Evolutionary conservation across 805 yeast species (phyloP), one percentile per base, ranked within the genome.

Genomic region (Dipodascus albidus): DNA sequence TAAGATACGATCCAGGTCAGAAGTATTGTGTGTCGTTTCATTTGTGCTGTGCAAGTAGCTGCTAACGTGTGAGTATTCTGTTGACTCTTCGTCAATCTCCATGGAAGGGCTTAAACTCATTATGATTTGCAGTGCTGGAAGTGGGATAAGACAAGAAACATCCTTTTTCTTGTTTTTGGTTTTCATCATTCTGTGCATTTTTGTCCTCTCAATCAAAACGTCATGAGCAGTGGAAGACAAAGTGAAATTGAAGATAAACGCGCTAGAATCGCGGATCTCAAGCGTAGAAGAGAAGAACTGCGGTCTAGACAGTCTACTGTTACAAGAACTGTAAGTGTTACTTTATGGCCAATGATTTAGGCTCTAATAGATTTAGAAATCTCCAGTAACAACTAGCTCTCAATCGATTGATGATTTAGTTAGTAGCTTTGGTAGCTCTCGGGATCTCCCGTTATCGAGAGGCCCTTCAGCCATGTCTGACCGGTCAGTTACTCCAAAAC

Each of bases 1-100:
- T 49, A 85, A 70, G 57, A 84, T 83, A 61, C 83, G 91, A 54
- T 83, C 86, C 44, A 38, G 20, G 44, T 38, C 44, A 4, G 44
- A 38, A 6, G 44, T 11, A 14, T 38, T 38, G 6, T 14, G 44
- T 6, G 44, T 17, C 3, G 44, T 14, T 3, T 14, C 20, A 8
- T 38, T 14, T 6, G 44, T 6, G 44, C 44, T 38, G 6, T 38
- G 44, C 44, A 14, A 14, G n/a, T 38, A 38, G 20, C 44, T 38
- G 20, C 44, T 38, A 6, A 19, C 6, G 20, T 38, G 17, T 38
- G 44, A 38, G n/a, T 38, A 38, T 4, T n/a, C 20, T 19, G 44
- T 38, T 6, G 44, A n/a, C 20, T 38, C 44, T 27, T 27, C 33
- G 33, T 27, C 33, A 11, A 27, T 11, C 33, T 27, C 33, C 33